Base-by-base conservation (phyloP, 306 rosid species). In the Elaeagnus macrophylla region DNA sequence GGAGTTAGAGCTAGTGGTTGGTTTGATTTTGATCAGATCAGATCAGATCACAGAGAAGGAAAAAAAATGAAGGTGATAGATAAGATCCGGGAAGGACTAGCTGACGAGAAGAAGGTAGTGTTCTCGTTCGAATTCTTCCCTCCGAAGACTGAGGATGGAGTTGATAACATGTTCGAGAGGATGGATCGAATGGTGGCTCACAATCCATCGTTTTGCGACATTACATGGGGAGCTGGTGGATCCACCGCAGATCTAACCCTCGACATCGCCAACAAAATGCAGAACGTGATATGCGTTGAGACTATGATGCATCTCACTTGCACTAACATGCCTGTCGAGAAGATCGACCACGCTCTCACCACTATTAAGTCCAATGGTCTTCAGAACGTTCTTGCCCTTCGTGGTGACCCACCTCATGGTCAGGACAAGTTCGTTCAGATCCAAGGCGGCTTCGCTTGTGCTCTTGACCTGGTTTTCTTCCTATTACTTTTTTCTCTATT, bases 181-280 rank as follows among this genome's bases (percentile, higher is more conserved):
- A 87, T 93, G 99, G 96, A 93, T 45, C 84, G 99, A 10, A 93
- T 87, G 96, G 96, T 93, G 39, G 84, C 94, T 1, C 96, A 93
- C 64, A 83, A 77, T 60, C 96, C 99, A 6, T 13, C 94, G 2
- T 93, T 87, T 72, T 93, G 99, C 47, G 99, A 93, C 64, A 87
- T 93, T 46, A 93, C 99, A 3, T 84, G 99, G 99, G 99, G 99
- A 12, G 96, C 96, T 7, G 96, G 99, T 37, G 99, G 99, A 38
- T 75, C 96, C 15, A 87, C 96, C 0, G 96, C 96, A 6, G 96
- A 93, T 77, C 74, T 93, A 50, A 93, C 96, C 2, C 75, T 93
- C 44, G 94, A 87, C 71, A 93, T 93, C 12, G 79, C 99, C 3
- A 84, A 85, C 68, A 81, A 66, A 75, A 93, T 93, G 95, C 99